Evolutionary conservation across 129 eudicot genomes (phyloP), one percentile per base, ranked within the genome.

Genomic region (Chrysanthemum seticuspe): DNA sequence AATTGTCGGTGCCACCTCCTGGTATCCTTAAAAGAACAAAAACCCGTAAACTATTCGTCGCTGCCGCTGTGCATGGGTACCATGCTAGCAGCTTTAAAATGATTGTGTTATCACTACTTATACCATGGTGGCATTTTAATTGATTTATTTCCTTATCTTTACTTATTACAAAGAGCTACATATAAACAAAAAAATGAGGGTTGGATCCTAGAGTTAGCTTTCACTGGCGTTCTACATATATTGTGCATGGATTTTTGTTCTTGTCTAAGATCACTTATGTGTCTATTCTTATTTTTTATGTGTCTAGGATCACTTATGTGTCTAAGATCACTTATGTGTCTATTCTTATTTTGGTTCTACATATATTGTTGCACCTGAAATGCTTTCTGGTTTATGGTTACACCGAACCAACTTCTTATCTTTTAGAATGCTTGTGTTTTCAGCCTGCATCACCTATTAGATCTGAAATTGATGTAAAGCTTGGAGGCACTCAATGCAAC

Each of bases 401-500:
- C 48, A 10, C 58, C 6, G 55, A 64, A 65, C 72, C 73, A 65
- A 10, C 53, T 65, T 65, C 72, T 65, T 67, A 75, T 6, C 71
- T 70, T 80, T 62, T 79, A 66, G 78, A 76, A 66, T 86, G 79
- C 70, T 87, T 70, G 72, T 7, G 13, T 73, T 6, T 92, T 82
- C 96, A 90, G 98, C 96, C 90, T 68, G 71, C 88, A 51, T 82
- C 76, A 62, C 96, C 96, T 75, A 74, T 90, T 69, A 86, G 99
- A 84, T 87, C 93, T 62, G 99, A 94, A 85, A 50, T 94, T 71
- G 99, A 94, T 81, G 86, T 94, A 63, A 90, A 88, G 91, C 96
- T 94, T 72, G 99, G 99, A 59, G 99, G 99, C 58, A 94, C 99
- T 16, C 96, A 82, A 47, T 88, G 97, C 87, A 87, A 88, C 84